A percentile compares a stretch with the other conserved stretches of the same genome.
phyloP scores from a whole-genome alignment of 2,329 filamentous ascomycete species.

The Paecilomyces dactylethromorphus region DNA sequence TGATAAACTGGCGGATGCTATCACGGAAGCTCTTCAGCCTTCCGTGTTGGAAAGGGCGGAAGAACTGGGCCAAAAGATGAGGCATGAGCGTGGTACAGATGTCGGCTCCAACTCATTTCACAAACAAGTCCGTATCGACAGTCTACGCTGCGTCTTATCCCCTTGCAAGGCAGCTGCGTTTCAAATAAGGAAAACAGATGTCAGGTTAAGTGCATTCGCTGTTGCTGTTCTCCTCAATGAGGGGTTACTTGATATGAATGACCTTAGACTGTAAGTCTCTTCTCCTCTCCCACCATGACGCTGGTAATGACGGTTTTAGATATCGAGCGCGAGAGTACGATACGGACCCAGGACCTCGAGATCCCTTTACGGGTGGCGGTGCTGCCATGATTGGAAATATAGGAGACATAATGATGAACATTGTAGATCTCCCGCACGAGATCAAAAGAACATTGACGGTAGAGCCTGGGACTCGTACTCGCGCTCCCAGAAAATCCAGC shows the following conservation, averaged over 20 bases:
- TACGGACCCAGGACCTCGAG: conserved; percentile 70
- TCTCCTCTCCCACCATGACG: conserved; percentile 19
- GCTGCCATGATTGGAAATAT: conserved; percentile 77
- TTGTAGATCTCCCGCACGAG: conserved; percentile 61
- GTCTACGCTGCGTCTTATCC: conserved; percentile 62
- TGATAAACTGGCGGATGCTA: conserved; percentile 59
- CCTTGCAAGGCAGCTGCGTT: conserved; percentile 67
- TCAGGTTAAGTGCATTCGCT: conserved; percentile 65
- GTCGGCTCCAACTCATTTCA: conserved; percentile 64
- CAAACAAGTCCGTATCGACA: conserved; percentile 59
- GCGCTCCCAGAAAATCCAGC: neutral
- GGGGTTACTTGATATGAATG: conserved; percentile 59
- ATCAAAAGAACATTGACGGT: neutral
- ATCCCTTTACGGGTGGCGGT: conserved; percentile 71
- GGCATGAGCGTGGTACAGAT: conserved; percentile 58
- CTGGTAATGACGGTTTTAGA: conserved; percentile 22
- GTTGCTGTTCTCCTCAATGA: conserved; percentile 62
- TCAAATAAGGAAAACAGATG: conserved; percentile 62
- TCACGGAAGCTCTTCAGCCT: conserved; percentile 54
- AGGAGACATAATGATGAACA: conserved; percentile 70
- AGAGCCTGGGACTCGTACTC: neutral
- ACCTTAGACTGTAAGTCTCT: conserved; percentile 61
- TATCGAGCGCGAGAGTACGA: conserved; percentile 61
- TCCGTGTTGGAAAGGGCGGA: conserved; percentile 52
- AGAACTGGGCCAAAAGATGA: conserved; percentile 58